phyloP scores from a whole-genome alignment of 1,284 basidiomycete species.

The Cutaneotrichosporon sp. region DNA sequence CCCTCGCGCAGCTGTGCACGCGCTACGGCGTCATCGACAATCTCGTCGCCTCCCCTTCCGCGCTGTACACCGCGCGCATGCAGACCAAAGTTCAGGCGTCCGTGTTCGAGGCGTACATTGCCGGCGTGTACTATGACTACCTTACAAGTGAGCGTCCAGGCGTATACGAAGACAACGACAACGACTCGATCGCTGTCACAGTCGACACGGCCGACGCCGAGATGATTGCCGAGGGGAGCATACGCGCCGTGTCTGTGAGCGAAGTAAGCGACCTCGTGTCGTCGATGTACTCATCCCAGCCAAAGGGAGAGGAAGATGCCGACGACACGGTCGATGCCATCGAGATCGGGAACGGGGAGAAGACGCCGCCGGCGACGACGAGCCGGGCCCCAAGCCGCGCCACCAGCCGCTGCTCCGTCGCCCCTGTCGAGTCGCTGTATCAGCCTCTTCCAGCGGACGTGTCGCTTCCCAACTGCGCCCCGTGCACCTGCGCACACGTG shows the following conservation, averaged over 20 bases:
- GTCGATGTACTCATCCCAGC: not conserved
- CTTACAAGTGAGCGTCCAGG: conserved; percentile 14
- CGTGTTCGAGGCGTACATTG: conserved; percentile 40
- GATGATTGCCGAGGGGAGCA: not conserved
- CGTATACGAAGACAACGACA: conserved; percentile 1
- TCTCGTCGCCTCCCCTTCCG: conserved; percentile 20
- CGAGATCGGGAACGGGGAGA: not conserved
- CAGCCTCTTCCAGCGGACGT: not conserved
- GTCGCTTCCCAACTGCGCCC: not conserved
- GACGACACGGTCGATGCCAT: not conserved
- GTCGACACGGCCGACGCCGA: conserved; percentile 11
- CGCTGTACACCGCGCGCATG: conserved; percentile 13
- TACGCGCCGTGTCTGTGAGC: not conserved
- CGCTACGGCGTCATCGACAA: conserved; percentile 25
- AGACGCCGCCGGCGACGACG: not conserved
- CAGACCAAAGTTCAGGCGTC: conserved; percentile 29
- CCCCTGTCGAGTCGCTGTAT: conserved; percentile 2
- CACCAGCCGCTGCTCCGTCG: not conserved
- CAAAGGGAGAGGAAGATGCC: not conserved
- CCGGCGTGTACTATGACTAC: conserved; percentile 34
- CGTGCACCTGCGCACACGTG: conserved; percentile 18
- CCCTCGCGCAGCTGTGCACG: conserved; percentile 28
- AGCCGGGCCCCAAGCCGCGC: not conserved
- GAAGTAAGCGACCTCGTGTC: not conserved
- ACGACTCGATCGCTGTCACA: not conserved